Evolutionary conservation across 1,284 basidiomycete species (phyloP).

Genomic region (Golubevia sp.): DNA sequence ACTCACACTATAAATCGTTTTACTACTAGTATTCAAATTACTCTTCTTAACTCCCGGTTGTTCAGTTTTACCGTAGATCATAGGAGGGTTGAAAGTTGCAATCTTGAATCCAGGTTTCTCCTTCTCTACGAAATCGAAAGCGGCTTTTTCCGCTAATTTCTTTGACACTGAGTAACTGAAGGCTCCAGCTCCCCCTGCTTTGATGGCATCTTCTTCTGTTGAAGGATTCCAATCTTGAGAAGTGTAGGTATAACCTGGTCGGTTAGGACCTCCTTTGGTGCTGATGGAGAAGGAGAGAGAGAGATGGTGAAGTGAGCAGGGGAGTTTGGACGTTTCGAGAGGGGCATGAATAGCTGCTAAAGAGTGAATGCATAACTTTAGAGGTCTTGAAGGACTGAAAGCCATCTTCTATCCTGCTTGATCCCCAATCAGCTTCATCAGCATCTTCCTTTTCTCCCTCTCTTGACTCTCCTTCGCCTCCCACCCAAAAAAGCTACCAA

Average conservation of each 20-base stretch:
- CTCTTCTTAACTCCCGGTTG: constrained; percentile 30
- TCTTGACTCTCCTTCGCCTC: no score
- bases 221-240: constrained; percentile 42
- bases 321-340: no score
- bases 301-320: no score
- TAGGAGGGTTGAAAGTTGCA: constrained; percentile 46
- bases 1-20: constrained; percentile 28
- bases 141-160: constrained; percentile 48
- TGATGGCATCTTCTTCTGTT: constrained; percentile 33
- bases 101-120: constrained; percentile 19
- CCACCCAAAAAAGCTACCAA: no score
- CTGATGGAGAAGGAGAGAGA: no score
- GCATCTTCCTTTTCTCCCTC: no score
- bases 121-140: constrained; percentile 38
- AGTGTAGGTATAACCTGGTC: constrained; percentile 38
- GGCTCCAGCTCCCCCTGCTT: constrained; percentile 32
- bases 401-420: no score
- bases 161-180: constrained; percentile 43
- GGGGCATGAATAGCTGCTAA: no score
- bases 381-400: no score
- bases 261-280: constrained; percentile 37
- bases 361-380: no score
- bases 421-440: no score
- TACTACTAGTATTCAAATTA: constrained; percentile 45
- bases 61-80: constrained; percentile 43